phyloP scores from a whole-genome alignment of 129 eudicot genomes.

The Chrysanthemum seticuspe region DNA sequence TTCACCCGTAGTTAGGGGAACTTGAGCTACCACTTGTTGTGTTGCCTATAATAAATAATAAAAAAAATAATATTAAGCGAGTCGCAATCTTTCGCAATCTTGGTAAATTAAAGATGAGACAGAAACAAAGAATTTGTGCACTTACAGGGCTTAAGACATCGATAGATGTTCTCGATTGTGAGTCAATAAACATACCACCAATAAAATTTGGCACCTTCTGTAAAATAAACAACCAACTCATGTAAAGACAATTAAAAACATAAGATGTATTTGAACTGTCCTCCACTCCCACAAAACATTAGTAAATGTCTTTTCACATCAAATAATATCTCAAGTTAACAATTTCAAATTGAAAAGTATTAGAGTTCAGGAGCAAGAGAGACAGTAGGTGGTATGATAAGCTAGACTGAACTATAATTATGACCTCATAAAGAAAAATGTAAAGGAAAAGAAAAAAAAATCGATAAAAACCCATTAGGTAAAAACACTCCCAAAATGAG shows the following conservation, averaged over 20 bases:
- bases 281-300: slow-evolving; percentile 9
- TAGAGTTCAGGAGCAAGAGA: background rate
- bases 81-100: background rate
- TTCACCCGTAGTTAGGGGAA: slow-evolving; percentile 74
- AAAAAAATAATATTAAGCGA: background rate
- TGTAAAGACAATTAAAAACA: slow-evolving; percentile 6
- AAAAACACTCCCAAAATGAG: background rate
- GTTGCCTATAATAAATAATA: slow-evolving; percentile 58
- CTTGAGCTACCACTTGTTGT: slow-evolving; percentile 84
- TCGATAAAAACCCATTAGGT: background rate
- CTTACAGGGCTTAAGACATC: slow-evolving; percentile 92
- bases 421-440: background rate
- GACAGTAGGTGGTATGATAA: background rate
- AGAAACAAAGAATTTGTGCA: background rate
- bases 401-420: slow-evolving; percentile 2
- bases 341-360: slow-evolving; percentile 9
- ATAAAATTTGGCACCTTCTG: slow-evolving; percentile 89
- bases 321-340: background rate
- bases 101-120: background rate
- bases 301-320: slow-evolving; percentile 10
- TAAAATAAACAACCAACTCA: slow-evolving; percentile 16
- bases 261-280: background rate
- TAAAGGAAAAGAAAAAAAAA: background rate
- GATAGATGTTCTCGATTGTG: slow-evolving; percentile 62
- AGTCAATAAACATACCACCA: slow-evolving; percentile 84